Percentiles rank a stretch among this genome's conserved stretches.
These are phyloP conservation scores for Brachypodium distachyon DNA, from an alignment of 202 grass and related monocot genomes.

Conservation along the genomic window DNA sequence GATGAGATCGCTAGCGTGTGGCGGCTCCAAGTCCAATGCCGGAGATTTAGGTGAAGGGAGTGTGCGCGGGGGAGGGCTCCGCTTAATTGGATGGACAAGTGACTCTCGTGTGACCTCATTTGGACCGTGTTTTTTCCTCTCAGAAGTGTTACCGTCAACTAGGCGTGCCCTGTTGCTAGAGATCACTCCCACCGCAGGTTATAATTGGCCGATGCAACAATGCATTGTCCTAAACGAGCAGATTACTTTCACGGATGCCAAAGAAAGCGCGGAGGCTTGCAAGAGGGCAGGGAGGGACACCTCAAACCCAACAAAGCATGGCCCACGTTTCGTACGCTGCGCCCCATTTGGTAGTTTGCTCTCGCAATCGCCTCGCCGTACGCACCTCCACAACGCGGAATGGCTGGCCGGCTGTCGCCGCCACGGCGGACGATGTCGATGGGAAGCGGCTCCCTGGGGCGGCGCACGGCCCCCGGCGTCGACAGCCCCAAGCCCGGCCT, in stretches of 20 bases:
- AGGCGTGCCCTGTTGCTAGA: not conserved
- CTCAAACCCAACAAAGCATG: not conserved
- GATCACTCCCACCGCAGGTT: not conserved
- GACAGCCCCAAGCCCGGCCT: slow-evolving; percentile 18
- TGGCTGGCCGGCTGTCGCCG: slow-evolving; percentile 24
- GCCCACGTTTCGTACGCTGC: not conserved
- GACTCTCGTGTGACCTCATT: no score
- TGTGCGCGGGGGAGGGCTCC: no score
- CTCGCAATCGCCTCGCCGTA: not conserved
- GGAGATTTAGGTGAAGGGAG: no score
- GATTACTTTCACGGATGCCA: not conserved
- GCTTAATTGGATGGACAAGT: no score
- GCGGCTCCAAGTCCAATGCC: no score
- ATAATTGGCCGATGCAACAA: slow-evolving; percentile 16
- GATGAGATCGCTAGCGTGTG: no score
- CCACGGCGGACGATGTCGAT: slow-evolving; percentile 26
- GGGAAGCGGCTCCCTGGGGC: not conserved
- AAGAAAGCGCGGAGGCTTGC: not conserved
- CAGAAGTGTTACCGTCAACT: no score
- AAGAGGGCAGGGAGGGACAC: no score
- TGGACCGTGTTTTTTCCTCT: no score
- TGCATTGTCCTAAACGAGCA: not conserved
- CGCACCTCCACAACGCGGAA: not conserved
- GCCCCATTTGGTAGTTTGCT: no score
- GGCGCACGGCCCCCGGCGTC: not conserved